phyloP scores from a whole-genome alignment of 2,329 filamentous ascomycete genomes.

The Didymella pomorum region DNA sequence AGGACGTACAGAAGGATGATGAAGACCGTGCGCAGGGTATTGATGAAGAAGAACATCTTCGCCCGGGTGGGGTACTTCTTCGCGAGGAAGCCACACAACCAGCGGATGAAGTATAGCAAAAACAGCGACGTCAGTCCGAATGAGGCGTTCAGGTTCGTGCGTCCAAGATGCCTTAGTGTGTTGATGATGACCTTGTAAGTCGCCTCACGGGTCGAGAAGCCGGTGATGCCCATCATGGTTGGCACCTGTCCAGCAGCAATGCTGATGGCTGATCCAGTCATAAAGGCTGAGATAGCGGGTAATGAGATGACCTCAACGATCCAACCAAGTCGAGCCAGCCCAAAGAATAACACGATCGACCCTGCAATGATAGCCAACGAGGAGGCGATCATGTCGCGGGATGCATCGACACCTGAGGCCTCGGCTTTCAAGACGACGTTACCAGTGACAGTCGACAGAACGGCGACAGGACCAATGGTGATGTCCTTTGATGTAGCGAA shows the following conservation, averaged over 20 bases:
- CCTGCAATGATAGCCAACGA: constrained; percentile 82
- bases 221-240: constrained; percentile 78
- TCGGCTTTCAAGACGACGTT: constrained; percentile 73
- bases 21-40: constrained; percentile 88
- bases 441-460: constrained; percentile 90
- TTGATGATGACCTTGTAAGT: constrained; percentile 89
- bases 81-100: constrained; percentile 68
- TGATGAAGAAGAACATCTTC: constrained; percentile 87
- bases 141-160: constrained; percentile 75
- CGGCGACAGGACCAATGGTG: constrained; percentile 94
- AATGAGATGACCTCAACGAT: constrained; percentile 94
- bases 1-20: constrained; percentile 92
- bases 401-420: constrained; percentile 38
- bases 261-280: constrained; percentile 94
- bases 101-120: constrained; percentile 76
- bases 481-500: constrained; percentile 99
- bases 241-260: constrained; percentile 87
- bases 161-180: constrained; percentile 72
- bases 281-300: constrained; percentile 91
- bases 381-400: constrained; percentile 55
- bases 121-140: constrained; percentile 84
- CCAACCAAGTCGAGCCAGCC: constrained; percentile 82
- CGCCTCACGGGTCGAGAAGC: constrained; percentile 75
- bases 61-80: constrained; percentile 72
- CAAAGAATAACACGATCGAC: constrained; percentile 79